Evolutionary conservation across 345 rosid species (phyloP), one percentile per base, ranked within the genome.

Genomic region (Populus simonii): DNA sequence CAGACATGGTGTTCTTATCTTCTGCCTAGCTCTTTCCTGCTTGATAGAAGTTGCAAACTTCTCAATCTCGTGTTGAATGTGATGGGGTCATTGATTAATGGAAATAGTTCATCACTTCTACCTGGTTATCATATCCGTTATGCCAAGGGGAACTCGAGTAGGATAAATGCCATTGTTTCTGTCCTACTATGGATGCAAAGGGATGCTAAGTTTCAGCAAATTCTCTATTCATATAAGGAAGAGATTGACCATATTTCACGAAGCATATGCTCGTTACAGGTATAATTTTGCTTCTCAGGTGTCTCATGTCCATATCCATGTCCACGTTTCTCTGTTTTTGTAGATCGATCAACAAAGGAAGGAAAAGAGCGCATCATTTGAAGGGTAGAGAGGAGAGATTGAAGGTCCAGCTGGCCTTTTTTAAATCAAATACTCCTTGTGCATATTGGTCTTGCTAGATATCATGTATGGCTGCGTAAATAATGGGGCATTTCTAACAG

Each of bases 21-120:
- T 68, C 57, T 83, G 74, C 96, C 97, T 10, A 87, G 97, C 78
- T 84, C 81, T 77, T 76, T 83, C 86, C 73, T 93, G 85, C 92
- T 92, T 66, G 90, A 87, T 43, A 84, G 92, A 72, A 89, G 91
- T 86, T 83, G 59, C 65, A 80, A 80, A 75, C 88, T 93, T 68
- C 62, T 83, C 55, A 77, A 82, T 79, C 82, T 87, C 47, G 89
- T 90, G 36, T 79, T 91, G 83, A 76, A 72, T 29, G 70, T 22
- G 61, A 78, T 92, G 91, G 83, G 53, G 25, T 86, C 76, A 29
- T 73, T 77, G 67, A 81, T 90, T 67, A 76, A 55, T 38, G 89
- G 83, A 74, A 81, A 81, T 75, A 79, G 43, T 15, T 20, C 86
- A 18, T 80, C 80, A 0, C 41, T 80, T 47, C 73, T 66, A 8